Conservation (phyloP, 768 basidiomycete genomes). For the Sistotremastrum niveocremeum region DNA sequence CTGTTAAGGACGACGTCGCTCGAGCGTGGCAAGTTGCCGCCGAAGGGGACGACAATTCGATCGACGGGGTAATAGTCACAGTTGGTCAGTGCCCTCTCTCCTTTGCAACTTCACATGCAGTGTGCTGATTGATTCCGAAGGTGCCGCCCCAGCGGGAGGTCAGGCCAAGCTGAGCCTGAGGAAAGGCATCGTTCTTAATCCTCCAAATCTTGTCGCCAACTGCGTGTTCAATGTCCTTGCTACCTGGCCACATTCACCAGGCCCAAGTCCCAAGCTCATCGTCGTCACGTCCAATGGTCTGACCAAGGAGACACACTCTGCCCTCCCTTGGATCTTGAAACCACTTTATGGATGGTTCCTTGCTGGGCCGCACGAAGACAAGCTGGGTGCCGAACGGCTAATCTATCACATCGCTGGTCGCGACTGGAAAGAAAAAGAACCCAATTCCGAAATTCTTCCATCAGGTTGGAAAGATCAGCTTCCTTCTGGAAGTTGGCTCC, state of each 20-base stretch:
- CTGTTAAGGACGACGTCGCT: constrained; percentile 35
- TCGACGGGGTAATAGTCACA: constrained; percentile 48
- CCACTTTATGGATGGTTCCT: constrained; percentile 36
- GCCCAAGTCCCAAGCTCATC: constrained; percentile 35
- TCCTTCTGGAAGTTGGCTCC: constrained; percentile 33
- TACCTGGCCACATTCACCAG: constrained; percentile 30
- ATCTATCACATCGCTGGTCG: constrained; percentile 35
- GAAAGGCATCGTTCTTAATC: constrained; percentile 36
- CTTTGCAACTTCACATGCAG: background rate
- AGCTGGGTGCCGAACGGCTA: constrained; percentile 42
- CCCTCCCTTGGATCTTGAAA: constrained; percentile 34
- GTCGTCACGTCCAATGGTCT: constrained; percentile 40
- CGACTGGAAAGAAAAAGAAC: constrained; percentile 33
- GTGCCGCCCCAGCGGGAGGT: constrained; percentile 24
- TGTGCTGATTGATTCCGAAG: constrained; percentile 1
- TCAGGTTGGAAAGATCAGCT: constrained; percentile 30
- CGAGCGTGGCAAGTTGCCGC: constrained; percentile 36
- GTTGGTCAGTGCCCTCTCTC: constrained; percentile 30
- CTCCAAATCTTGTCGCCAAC: constrained; percentile 45
- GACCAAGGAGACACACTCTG: constrained; percentile 27
- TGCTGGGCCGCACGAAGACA: constrained; percentile 40
- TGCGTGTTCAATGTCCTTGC: constrained; percentile 41
- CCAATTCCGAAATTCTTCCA: constrained; percentile 28
- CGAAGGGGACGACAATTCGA: constrained; percentile 13
- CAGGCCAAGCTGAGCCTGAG: constrained; percentile 28